Percentiles rank a stretch among this genome's conserved stretches.
Conservation (phyloP, 768 basidiomycete species). For the Trametes gibbosa region DNA sequence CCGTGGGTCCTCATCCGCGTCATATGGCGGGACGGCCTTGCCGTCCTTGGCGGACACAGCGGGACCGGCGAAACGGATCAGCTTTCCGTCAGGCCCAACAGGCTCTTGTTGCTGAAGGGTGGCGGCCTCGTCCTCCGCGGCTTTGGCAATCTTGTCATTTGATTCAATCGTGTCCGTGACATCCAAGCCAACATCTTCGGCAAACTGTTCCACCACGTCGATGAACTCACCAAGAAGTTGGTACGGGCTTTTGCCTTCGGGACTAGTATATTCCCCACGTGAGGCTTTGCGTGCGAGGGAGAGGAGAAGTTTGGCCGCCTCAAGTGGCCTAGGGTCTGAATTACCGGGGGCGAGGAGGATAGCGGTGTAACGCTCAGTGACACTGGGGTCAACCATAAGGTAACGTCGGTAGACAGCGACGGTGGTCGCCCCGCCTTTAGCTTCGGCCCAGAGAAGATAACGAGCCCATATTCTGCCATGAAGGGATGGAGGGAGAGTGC, state of each 20-base stretch:
- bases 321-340: constrained; percentile 74
- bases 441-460: constrained; percentile 91
- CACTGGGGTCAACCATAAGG: constrained; percentile 72
- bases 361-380: constrained; percentile 76
- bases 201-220: constrained; percentile 83
- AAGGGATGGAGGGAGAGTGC: constrained; percentile 89
- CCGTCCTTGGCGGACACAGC: constrained; percentile 53
- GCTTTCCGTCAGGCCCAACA: constrained; percentile 53
- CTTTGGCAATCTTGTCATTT: constrained; percentile 48
- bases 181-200: constrained; percentile 91
- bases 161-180: constrained; percentile 68
- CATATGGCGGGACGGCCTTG: constrained; percentile 51
- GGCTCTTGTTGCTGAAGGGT: constrained; percentile 29
- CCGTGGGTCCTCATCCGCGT: constrained; percentile 81
- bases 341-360: constrained; percentile 60
- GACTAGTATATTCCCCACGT: constrained; percentile 77
- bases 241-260: constrained; percentile 94
- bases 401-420: constrained; percentile 88
- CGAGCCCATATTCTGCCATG: constrained; percentile 91
- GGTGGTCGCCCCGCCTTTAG: constrained; percentile 72
- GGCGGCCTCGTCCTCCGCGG: constrained; percentile 33
- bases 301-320: constrained; percentile 90
- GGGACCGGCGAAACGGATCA: constrained; percentile 72
- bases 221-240: constrained; percentile 92
- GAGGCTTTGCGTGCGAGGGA: constrained; percentile 81